A percentile compares a stretch with the other conserved stretches of the same genome.
These are phyloP conservation scores for Candida nanaspora DNA, from an alignment of 805 yeast genomes.

Conservation along the genomic window DNA sequence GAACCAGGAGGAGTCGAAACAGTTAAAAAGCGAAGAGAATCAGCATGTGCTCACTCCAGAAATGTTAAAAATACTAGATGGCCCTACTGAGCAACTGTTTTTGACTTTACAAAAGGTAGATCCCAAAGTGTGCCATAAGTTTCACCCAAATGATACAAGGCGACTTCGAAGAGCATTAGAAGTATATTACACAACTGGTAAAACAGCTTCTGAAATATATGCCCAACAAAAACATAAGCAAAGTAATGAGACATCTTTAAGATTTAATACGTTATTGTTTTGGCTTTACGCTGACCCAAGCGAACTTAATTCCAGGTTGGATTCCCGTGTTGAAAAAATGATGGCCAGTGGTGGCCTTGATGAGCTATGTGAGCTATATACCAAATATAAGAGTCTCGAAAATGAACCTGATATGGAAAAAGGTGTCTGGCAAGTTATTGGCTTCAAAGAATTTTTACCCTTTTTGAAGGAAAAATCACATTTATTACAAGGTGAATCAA, in stretches of 20 bases:
- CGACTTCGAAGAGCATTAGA: conserved; percentile 77
- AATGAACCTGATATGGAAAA: conserved; percentile 46
- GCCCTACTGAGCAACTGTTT: conserved; percentile 45
- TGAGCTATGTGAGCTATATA: conserved; percentile 60
- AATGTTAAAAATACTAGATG: conserved; percentile 41
- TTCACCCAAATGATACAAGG: conserved; percentile 86
- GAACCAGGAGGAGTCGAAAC: conserved; percentile 10
- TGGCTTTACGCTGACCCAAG: conserved; percentile 75
- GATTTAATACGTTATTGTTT: conserved; percentile 57
- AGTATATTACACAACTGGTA: conserved; percentile 61
- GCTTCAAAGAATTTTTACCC: conserved; percentile 83
- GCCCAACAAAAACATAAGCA: conserved; percentile 44
- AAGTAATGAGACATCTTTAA: conserved; percentile 38
- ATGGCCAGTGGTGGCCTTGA: conserved; percentile 55
- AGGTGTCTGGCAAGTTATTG: conserved; percentile 93
- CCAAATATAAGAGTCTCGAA: conserved; percentile 28
- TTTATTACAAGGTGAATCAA: conserved; percentile 9
- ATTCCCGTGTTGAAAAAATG: conserved; percentile 81
- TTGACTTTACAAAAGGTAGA: conserved; percentile 46
- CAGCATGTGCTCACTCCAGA: conserved; percentile 22
- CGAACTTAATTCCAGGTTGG: conserved; percentile 55
- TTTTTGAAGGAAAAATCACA: conserved; percentile 30
- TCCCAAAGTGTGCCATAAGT: conserved; percentile 68
- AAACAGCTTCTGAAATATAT: conserved; percentile 65
- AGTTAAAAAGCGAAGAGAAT: too few species aligned